Conservation (phyloP, 2,329 filamentous ascomycete genomes). For the Bisporella sp. region DNA sequence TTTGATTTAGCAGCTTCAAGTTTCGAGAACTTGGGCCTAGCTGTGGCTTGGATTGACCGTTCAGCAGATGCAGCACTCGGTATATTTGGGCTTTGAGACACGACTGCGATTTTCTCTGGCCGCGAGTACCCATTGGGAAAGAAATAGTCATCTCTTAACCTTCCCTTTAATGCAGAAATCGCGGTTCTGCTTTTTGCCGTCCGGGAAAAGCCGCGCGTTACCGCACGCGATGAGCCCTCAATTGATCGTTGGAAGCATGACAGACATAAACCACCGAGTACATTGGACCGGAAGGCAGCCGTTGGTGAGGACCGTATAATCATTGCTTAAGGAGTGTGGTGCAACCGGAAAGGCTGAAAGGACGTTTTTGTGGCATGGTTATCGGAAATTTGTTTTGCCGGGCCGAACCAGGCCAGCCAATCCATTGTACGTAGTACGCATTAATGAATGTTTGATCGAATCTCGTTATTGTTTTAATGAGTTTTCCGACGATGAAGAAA, state of each 20-base stretch:
- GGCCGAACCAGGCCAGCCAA: no score
- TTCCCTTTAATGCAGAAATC: conserved; percentile 11
- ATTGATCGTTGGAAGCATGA: conserved; percentile 15
- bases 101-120: conserved; percentile 11
- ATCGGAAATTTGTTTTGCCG: no score
- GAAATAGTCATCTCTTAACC: conserved; percentile 22
- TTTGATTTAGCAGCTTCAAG: conserved; percentile 2
- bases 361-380: no score
- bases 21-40: conserved; percentile 5
- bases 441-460: no score
- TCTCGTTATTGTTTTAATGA: no score
- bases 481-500: no score
- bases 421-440: no score
- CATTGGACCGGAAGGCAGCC: conserved; percentile 18
- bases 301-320: conserved; percentile 23
- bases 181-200: conserved; percentile 17
- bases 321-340: conserved; percentile 14
- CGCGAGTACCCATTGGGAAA: conserved; percentile 19
- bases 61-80: conserved; percentile 9
- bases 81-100: conserved; percentile 15
- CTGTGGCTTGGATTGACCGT: conserved; percentile 12
- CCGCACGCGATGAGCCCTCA: conserved; percentile 6
- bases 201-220: conserved; percentile 19
- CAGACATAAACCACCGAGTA: conserved; percentile 18
- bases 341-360: no score